These are phyloP conservation scores for Penicillium sp. DNA, from an alignment of 2,329 filamentous ascomycete genomes.

Conservation along the genomic window DNA sequence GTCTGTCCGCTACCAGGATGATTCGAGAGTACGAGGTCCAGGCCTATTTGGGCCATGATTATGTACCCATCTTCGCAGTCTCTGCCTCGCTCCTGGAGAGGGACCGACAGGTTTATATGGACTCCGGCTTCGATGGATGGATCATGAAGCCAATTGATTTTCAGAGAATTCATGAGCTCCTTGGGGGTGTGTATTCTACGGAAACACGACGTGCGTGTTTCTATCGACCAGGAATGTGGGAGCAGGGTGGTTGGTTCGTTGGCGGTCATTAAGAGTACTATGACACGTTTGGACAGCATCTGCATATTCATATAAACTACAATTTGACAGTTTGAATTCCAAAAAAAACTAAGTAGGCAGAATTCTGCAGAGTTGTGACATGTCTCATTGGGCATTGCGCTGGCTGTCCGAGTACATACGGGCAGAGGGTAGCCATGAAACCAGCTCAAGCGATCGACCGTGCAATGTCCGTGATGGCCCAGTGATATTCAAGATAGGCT, in stretches of 20 bases:
- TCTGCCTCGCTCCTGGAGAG: slow-evolving; percentile 79
- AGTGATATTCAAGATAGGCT: too few relatives aligned
- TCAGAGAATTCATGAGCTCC: slow-evolving; percentile 68
- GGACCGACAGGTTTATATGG: slow-evolving; percentile 68
- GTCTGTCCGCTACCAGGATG: slow-evolving; percentile 78
- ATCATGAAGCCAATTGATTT: slow-evolving; percentile 88
- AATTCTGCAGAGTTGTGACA: neutral
- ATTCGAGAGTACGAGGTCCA: slow-evolving; percentile 70
- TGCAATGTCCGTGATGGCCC: too few relatives aligned
- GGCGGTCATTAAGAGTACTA: neutral
- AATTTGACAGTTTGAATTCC: neutral
- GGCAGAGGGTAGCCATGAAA: too few relatives aligned
- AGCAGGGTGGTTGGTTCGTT: slow-evolving; percentile 83
- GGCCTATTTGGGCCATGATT: slow-evolving; percentile 48
- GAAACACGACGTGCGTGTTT: slow-evolving; percentile 63
- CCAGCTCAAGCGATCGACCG: neutral
- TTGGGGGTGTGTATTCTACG: slow-evolving; percentile 69
- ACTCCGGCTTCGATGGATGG: slow-evolving; percentile 88
- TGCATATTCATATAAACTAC: neutral
- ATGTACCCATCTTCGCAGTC: slow-evolving; percentile 82
- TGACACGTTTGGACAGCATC: neutral
- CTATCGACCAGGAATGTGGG: slow-evolving; percentile 76
- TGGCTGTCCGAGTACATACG: too few relatives aligned
- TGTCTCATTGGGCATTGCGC: neutral
- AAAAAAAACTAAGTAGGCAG: neutral